Base-by-base conservation (phyloP, 139 green algal species). In the Coccomyxa sp. region DNA sequence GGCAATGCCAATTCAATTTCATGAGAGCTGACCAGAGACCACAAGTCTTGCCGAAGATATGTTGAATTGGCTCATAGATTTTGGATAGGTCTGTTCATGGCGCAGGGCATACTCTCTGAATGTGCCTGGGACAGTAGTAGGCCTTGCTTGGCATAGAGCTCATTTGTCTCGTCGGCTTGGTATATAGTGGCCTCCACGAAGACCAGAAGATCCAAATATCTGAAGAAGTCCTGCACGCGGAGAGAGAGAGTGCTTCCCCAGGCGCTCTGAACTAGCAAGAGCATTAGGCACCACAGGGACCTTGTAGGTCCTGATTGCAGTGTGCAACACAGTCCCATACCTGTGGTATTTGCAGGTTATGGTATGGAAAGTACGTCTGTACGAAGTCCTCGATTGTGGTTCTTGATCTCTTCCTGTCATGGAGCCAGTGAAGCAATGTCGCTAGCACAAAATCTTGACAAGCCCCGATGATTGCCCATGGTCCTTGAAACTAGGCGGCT, bases 371-470 rank as follows among this genome's bases (percentile, higher is more conserved):
- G 87, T 96, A 96, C 0, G 90, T 92, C 13, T 85, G 83, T 0
- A 86, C 85, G 79, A 96, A 96, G 66, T 96, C 93, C 59, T 95
- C 91, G 0, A 96, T 85, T 0, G 93, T 96, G 13, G 89, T 89
- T 0, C 92, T 82, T 7, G 90, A 86, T 4, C 92, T 81, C n/a
- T 88, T 82, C 84, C 91, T 95, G 88, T 28, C 57, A 25, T 28
- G 63, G 4, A 71, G 18, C 18, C 63, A 71, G 1, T 71, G 21
- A 71, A 71, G 21, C 21, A 71, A 9, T 11, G 21, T 71, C 9
- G 38, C 3, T 51, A 3, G 7, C 38, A 51, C 38, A 11, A 51
- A 51, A 7, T 11, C 7, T 11, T 51, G 3, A 51, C 38, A 51
- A 7, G 38, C 38, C 38, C 38, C 3, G 38, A 51, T 51, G 38